Conservation (phyloP, 129 eudicot species). For the Deinandra increscens region DNA sequence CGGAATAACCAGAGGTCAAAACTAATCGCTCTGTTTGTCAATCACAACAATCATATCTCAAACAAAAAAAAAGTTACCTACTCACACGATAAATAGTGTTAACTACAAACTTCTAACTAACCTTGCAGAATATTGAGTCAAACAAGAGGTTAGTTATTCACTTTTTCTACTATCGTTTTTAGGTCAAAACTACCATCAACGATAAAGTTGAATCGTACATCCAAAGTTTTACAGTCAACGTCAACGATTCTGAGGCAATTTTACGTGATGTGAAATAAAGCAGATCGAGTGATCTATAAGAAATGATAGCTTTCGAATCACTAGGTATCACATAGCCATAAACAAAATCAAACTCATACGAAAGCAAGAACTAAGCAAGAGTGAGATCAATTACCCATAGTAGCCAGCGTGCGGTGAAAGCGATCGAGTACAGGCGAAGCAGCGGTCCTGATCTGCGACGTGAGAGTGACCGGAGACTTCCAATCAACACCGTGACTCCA, state of each 20-base stretch:
- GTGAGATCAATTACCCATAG: constrained; percentile 63
- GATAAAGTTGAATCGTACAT: not conserved
- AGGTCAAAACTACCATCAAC: constrained; percentile 18
- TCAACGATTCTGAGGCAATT: constrained; percentile 17
- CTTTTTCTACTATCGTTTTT: not conserved
- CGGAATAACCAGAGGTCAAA: not conserved
- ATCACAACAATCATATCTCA: not conserved
- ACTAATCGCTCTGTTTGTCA: not conserved
- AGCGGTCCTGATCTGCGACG: constrained; percentile 61
- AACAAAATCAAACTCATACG: not conserved
- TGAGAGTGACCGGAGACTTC: constrained; percentile 71
- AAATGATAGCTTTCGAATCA: constrained; percentile 4
- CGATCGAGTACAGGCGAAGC: constrained; percentile 60
- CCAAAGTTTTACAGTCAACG: not conserved
- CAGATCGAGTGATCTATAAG: not conserved
- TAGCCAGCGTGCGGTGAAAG: constrained; percentile 61
- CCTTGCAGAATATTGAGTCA: not conserved
- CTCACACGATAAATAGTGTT: not conserved
- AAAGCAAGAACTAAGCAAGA: not conserved
- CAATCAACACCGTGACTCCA: constrained; percentile 93
- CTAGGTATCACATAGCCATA: not conserved
- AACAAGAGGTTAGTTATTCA: not conserved
- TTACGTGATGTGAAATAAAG: no score
- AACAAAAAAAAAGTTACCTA: not conserved
- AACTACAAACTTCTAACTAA: not conserved